Conservation (phyloP, 768 basidiomycete species). For the Phanerochaete sordida region DNA sequence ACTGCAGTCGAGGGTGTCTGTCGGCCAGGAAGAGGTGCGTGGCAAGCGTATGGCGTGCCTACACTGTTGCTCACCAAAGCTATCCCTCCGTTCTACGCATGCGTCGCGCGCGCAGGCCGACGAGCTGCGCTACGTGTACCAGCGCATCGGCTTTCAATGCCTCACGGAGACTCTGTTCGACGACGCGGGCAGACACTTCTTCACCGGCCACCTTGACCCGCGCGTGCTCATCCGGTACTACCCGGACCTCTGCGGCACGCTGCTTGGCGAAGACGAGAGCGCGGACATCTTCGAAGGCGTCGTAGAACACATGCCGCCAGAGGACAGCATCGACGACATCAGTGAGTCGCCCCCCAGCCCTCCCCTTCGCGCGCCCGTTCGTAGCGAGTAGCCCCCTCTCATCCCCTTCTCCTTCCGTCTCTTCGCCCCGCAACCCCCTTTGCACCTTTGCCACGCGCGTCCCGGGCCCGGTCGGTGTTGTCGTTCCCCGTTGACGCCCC, state of each 20-base stretch:
- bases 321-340: slow-evolving; percentile 74
- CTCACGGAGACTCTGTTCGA: slow-evolving; percentile 79
- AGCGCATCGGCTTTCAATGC: slow-evolving; percentile 77
- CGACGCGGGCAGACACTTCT: slow-evolving; percentile 75
- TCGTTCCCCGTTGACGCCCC: not conserved
- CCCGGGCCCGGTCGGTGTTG: not conserved
- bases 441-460: too few species aligned
- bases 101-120: slow-evolving; percentile 41
- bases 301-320: slow-evolving; percentile 62
- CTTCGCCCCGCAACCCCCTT: not conserved
- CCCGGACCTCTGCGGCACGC: slow-evolving; percentile 64
- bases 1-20: slow-evolving; percentile 46
- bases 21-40: slow-evolving; percentile 54
- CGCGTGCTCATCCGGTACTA: slow-evolving; percentile 79
- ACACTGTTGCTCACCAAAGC: too few species aligned
- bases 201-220: slow-evolving; percentile 80
- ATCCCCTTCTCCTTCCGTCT: not conserved
- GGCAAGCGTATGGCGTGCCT: slow-evolving; percentile 11
- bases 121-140: slow-evolving; percentile 75
- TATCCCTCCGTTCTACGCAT: too few species aligned
- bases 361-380: not conserved
- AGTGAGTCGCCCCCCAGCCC: slow-evolving; percentile 53
- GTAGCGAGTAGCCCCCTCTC: slow-evolving; percentile 7
- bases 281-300: slow-evolving; percentile 77
- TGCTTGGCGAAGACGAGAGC: slow-evolving; percentile 52